Conservation (phyloP, 148 eudicot species). For the Fagopyrum esculentum region DNA sequence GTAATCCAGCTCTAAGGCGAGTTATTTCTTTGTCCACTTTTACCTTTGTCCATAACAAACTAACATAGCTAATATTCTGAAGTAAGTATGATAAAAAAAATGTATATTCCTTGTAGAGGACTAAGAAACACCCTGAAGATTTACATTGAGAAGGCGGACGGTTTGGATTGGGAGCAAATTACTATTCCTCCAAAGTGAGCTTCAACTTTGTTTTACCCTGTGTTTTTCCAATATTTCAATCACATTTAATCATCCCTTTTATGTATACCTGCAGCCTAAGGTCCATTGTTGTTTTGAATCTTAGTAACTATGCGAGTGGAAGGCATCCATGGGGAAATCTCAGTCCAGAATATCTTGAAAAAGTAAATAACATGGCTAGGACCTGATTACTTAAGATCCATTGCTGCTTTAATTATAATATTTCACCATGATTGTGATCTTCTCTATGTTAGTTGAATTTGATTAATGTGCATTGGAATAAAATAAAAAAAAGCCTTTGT, state of each 20-base stretch:
- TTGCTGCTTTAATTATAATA: no score
- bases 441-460: no score
- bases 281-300: conserved; percentile 80
- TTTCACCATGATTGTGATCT: no score
- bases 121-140: conserved; percentile 72
- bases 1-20: conserved; percentile 75
- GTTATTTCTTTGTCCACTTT: neutral
- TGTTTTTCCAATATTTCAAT: neutral
- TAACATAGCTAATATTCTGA: no score
- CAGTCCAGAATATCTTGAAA: conserved; percentile 70
- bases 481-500: no score
- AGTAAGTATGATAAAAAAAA: no score
- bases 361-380: conserved; percentile 31
- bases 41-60: no score
- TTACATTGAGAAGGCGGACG: conserved; percentile 43
- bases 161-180: conserved; percentile 73
- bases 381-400: no score
- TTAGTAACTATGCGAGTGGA: conserved; percentile 90
- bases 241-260: neutral
- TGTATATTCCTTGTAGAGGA: conserved; percentile 43
- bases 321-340: conserved; percentile 94
- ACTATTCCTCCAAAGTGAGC: conserved; percentile 70
- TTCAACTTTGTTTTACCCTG: neutral
- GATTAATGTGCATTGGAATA: no score
- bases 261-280: conserved; percentile 52